Percentiles rank a stretch among this genome's conserved stretches.
Conservation (phyloP, 2,329 filamentous ascomycete species). For the Mariannaea elegans region DNA sequence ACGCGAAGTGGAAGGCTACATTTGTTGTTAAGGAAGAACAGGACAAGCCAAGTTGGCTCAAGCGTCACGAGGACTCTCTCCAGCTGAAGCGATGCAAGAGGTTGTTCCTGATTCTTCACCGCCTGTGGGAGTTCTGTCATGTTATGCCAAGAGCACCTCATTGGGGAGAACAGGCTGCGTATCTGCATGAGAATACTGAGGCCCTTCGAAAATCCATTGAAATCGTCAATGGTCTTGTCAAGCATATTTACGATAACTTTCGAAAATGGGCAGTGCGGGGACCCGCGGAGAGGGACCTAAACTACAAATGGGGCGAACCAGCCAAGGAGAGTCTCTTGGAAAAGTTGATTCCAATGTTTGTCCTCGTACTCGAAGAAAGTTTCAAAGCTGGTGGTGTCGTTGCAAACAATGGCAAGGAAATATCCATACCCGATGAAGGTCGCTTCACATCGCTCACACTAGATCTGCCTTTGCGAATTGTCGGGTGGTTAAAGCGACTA, state of each 20-base stretch:
- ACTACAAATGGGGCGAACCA: conserved; percentile 10
- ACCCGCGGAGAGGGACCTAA: background rate
- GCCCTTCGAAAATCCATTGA: conserved; percentile 15
- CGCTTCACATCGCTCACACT: conserved; percentile 33
- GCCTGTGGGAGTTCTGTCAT: conserved; percentile 26
- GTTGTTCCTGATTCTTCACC: conserved; percentile 25
- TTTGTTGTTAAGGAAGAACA: conserved; percentile 5
- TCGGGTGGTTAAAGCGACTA: conserved; percentile 30
- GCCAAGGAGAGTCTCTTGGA: conserved; percentile 22
- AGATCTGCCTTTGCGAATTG: conserved; percentile 21
- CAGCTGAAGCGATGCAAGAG: conserved; percentile 6
- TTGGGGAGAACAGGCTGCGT: conserved; percentile 24
- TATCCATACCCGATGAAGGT: conserved; percentile 4
- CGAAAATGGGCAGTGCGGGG: background rate
- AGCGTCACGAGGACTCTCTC: background rate
- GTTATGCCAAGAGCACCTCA: conserved; percentile 23
- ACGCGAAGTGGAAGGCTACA: conserved; percentile 22
- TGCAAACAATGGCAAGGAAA: background rate
- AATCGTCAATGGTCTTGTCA: conserved; percentile 19
- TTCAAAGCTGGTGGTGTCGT: conserved; percentile 31
- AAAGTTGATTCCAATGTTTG: conserved; percentile 39
- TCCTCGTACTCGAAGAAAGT: conserved; percentile 32
- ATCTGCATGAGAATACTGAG: conserved; percentile 17
- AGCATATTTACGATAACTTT: conserved; percentile 16
- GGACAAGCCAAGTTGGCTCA: conserved; percentile 3